phyloP scores from a whole-genome alignment of 1,284 basidiomycete genomes.

The Puccinia triticina region DNA sequence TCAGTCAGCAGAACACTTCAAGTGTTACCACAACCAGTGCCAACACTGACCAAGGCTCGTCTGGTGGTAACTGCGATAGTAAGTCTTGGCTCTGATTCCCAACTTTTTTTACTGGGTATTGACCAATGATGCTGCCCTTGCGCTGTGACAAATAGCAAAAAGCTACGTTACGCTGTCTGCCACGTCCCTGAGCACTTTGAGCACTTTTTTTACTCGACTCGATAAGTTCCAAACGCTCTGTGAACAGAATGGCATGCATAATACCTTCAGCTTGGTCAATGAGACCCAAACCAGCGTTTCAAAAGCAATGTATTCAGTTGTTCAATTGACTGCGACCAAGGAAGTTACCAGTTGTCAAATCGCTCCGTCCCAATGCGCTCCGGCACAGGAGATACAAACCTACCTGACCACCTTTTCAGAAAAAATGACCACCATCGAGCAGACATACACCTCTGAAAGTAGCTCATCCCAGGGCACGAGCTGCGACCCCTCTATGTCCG shows the following conservation, averaged over 20 bases:
- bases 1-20: slow-evolving; percentile 11
- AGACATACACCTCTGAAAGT: slow-evolving; percentile 21
- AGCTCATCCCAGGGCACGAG: slow-evolving; percentile 32
- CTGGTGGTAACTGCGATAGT: slow-evolving; percentile 24
- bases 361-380: slow-evolving; percentile 19
- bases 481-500: slow-evolving; percentile 29
- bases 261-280: slow-evolving; percentile 28
- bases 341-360: slow-evolving; percentile 39
- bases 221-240: slow-evolving; percentile 30
- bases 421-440: slow-evolving; percentile 31
- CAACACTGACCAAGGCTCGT: slow-evolving; percentile 19
- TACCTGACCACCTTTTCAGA: slow-evolving; percentile 27
- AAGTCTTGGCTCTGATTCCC: neutral
- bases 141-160: slow-evolving; percentile 7
- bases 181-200: slow-evolving; percentile 44
- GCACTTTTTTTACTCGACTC: slow-evolving; percentile 24
- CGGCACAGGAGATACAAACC: slow-evolving; percentile 28
- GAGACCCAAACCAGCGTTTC: slow-evolving; percentile 41
- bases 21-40: neutral
- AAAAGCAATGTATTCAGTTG: slow-evolving; percentile 42
- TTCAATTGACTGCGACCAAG: slow-evolving; percentile 34
- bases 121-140: neutral
- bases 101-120: neutral
- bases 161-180: slow-evolving; percentile 44
- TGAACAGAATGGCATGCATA: slow-evolving; percentile 32